Evolutionary conservation across 768 basidiomycete species (phyloP), one percentile per base, ranked within the genome.

Genomic region (Tulasnella sp.): DNA sequence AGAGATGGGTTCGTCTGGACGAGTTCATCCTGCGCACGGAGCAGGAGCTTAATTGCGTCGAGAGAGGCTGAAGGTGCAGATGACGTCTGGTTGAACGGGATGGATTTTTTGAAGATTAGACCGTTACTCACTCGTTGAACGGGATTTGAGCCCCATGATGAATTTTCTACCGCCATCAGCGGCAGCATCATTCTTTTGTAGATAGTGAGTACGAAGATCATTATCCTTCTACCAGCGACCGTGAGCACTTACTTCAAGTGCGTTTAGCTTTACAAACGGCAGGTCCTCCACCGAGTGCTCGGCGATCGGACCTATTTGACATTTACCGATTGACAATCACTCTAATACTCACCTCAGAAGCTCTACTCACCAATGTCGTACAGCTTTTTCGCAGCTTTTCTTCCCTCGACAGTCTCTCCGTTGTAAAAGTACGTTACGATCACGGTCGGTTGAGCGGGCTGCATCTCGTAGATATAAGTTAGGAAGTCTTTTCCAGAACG

Each of bases 181-280:
- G 19, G 22, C 14, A 7, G 32, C 1, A 3, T 64, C 63, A 32
- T 64, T 64, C 63, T 64, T 17, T 34, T 19, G 29, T 22, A 22
- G 32, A 64, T 29, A 22, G 17, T 35, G 14, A 34, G 63, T 64
- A 5, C 63, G 19, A 9, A 39, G 14, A 5, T 32, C 32, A 6
- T 34, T 39, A 32, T 29, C n/a, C 59, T 62, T 62, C n/a, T 62
- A 62, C 40, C 7, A 7, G 40, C 40, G 40, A n/a, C n/a, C 40
- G 40, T 40, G 40, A 62, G 8, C 59, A 29, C 63, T 35, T 16
- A 64, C 63, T 22, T 64, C 22, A 64, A 71, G 36, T 16, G 70
- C 36, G 19, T 71, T 71, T 17, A 71, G 62, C 37, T 71, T 44
- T 26, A 64, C 70, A 17, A 39, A 71, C 17, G 47, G 47, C 29